Base-by-base conservation (phyloP, 1,284 basidiomycete genomes). In the Rhizoctonia solani region DNA sequence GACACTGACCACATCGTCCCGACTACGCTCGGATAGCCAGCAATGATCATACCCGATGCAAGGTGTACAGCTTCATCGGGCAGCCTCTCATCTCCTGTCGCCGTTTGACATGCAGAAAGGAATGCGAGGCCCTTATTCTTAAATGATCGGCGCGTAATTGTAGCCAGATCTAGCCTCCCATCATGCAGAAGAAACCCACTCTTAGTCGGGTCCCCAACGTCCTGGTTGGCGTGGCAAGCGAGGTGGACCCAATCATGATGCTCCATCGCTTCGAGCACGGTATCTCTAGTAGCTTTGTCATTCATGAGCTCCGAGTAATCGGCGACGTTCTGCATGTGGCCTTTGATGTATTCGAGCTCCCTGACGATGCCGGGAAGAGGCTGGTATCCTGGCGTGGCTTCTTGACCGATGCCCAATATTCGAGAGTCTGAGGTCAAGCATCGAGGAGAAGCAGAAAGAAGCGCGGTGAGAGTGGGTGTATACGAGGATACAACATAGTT, bases 261-360 rank as follows among this genome's bases (percentile, higher is more conserved):
- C 6, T 46, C 44, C 44, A 46, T 46, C 21, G 9, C 44, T 9
- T 9, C 19, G 21, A 46, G 44, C 13, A 46, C 44, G 8, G 9
- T 6, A 9, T 9, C 44, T 46, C 6, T 21, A 19, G 44, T 46
- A 5, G 44, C 44, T 8, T 39, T 8, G 3, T 9, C 41, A 16
- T 42, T 32, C 25, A 3, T 27, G 16, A 25, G 5, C 19, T 21
- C 6, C 23, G 41, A 4, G 19, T 50, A 37, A 16, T n/a, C 4
- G 5, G n/a, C 2, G 13, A 6, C 4, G n/a, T 23, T 14, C 21
- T 34, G 30, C 21, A 25, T 13, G 5, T 5, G 32, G 21, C 2
- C 52, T 37, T 11, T 58, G 37, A 58, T 23, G 23, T 16, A 11
- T 44, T 25, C 39, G n/a, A 61, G 16, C 47, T 61, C 58, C 2